These are phyloP conservation scores for Odontarrhena argentea DNA, from an alignment of 345 rosid genomes.

Conservation along the genomic window DNA sequence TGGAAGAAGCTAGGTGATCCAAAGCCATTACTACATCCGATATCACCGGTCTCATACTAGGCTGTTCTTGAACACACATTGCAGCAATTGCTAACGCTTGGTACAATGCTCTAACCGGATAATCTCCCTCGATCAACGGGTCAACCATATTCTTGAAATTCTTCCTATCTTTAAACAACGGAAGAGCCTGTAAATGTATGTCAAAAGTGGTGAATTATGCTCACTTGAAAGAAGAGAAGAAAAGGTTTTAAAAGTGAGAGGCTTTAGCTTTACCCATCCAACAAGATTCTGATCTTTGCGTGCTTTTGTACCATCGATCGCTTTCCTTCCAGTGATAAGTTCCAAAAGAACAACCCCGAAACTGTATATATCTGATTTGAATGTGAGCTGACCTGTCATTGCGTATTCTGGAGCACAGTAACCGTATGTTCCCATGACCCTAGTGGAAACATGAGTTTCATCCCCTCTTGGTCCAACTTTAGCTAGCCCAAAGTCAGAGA, in stretches of 20 bases:
- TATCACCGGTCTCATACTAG: conserved; percentile 68
- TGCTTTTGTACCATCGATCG: conserved; percentile 54
- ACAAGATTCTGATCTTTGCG: conserved; percentile 62
- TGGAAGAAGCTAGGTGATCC: conserved; percentile 68
- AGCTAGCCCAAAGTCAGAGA: conserved; percentile 77
- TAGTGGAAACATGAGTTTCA: conserved; percentile 83
- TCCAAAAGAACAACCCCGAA: conserved; percentile 87
- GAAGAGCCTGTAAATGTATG: conserved; percentile 60
- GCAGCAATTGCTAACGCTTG: conserved; percentile 89
- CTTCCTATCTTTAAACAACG: conserved; percentile 73
- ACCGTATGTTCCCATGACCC: conserved; percentile 94
- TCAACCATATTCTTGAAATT: conserved; percentile 71
- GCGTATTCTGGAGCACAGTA: conserved; percentile 60
- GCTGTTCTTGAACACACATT: conserved; percentile 89
- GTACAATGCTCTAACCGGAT: conserved; percentile 68
- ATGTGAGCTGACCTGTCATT: conserved; percentile 75
- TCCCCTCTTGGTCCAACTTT: conserved; percentile 90
- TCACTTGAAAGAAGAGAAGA: neutral
- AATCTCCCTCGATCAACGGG: conserved; percentile 64
- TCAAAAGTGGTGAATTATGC: conserved; percentile 12
- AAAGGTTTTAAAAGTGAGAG: neutral
- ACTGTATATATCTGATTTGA: conserved; percentile 85
- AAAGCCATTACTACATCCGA: conserved; percentile 79
- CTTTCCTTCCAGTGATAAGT: conserved; percentile 80
- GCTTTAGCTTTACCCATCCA: conserved; percentile 63